Evolutionary conservation across 2,329 filamentous ascomycete species (phyloP).

Genomic region (Bisporella sp.): DNA sequence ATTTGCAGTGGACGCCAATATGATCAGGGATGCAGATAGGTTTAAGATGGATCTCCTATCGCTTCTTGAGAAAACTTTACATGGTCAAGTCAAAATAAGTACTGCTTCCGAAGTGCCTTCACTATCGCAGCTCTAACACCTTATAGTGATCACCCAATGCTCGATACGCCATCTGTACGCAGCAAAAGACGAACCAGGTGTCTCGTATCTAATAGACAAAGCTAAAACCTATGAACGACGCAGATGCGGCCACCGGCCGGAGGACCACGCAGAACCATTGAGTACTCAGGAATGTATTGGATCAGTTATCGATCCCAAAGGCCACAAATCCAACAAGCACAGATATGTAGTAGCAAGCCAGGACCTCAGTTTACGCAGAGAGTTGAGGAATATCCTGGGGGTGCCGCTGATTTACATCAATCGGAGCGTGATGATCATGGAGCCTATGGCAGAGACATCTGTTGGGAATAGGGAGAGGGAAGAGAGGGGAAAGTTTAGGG

Average conservation of each 20-base stretch:
- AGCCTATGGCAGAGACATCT: slow-evolving; percentile 66
- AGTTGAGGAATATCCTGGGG: slow-evolving; percentile 60
- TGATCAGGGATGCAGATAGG: slow-evolving; percentile 71
- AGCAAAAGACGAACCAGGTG: slow-evolving; percentile 45
- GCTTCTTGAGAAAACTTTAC: slow-evolving; percentile 73
- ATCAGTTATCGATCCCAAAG: slow-evolving; percentile 74
- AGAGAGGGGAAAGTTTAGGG: slow-evolving; percentile 68
- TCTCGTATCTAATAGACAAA: slow-evolving; percentile 52
- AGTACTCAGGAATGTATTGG: slow-evolving; percentile 62
- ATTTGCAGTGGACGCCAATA: slow-evolving; percentile 67
- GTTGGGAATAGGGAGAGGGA: slow-evolving; percentile 56
- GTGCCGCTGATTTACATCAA: slow-evolving; percentile 75
- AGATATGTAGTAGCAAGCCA: slow-evolving; percentile 74
- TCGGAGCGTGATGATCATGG: slow-evolving; percentile 71
- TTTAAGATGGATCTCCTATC: slow-evolving; percentile 87
- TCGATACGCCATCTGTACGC: slow-evolving; percentile 73
- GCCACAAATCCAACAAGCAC: slow-evolving; percentile 64
- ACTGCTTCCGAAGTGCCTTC: slow-evolving; percentile 26
- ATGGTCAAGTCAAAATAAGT: slow-evolving; percentile 80
- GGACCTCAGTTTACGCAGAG: slow-evolving; percentile 54
- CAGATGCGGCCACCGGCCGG: slow-evolving; percentile 70
- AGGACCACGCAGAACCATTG: slow-evolving; percentile 64
- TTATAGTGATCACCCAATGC: slow-evolving; percentile 69
- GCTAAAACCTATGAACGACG: slow-evolving; percentile 72
- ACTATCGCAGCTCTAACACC: slow-evolving; percentile 4